phyloP scores from a whole-genome alignment of 169 alveolate genomes.

The Eimeria maxima region DNA sequence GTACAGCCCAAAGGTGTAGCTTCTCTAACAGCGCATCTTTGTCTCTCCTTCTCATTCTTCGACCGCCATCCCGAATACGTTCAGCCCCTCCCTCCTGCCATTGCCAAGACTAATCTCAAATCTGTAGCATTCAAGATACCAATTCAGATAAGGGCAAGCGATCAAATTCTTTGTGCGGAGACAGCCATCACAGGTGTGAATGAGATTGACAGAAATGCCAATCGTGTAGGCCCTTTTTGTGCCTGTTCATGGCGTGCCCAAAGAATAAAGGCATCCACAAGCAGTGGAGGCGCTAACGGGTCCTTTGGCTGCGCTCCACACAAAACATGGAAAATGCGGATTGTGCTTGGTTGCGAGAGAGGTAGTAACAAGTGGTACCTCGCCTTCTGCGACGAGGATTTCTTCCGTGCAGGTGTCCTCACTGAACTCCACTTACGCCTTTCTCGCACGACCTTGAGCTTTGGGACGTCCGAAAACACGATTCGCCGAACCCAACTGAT shows the following conservation, averaged over 20 bases:
- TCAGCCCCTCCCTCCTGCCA: conserved; percentile 48
- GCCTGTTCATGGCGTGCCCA: not conserved
- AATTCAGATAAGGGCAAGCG: conserved; percentile 70
- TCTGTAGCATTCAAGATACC: conserved; percentile 76
- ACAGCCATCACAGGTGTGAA: conserved; percentile 81
- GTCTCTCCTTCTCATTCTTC: conserved; percentile 72
- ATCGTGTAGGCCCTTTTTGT: not conserved
- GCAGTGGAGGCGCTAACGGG: not conserved
- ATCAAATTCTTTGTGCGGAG: conserved; percentile 77
- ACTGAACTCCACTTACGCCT: conserved; percentile 65
- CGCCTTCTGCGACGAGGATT: not conserved
- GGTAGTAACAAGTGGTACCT: not conserved
- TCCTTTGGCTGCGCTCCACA: not conserved
- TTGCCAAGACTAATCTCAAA: conserved; percentile 55
- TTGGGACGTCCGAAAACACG: conserved; percentile 54
- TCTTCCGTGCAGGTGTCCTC: conserved; percentile 61
- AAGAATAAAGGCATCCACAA: not conserved
- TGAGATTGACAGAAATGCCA: conserved; percentile 1
- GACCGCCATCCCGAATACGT: conserved; percentile 74
- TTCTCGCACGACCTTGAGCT: conserved; percentile 61
- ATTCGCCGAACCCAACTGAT: conserved; percentile 39
- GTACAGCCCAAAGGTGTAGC: conserved; percentile 58
- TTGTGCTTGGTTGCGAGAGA: not conserved
- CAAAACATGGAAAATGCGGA: not conserved
- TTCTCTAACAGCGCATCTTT: conserved; percentile 57